These are phyloP conservation scores for Candida schatavii DNA, from an alignment of 805 yeast species.

Conservation along the genomic window DNA sequence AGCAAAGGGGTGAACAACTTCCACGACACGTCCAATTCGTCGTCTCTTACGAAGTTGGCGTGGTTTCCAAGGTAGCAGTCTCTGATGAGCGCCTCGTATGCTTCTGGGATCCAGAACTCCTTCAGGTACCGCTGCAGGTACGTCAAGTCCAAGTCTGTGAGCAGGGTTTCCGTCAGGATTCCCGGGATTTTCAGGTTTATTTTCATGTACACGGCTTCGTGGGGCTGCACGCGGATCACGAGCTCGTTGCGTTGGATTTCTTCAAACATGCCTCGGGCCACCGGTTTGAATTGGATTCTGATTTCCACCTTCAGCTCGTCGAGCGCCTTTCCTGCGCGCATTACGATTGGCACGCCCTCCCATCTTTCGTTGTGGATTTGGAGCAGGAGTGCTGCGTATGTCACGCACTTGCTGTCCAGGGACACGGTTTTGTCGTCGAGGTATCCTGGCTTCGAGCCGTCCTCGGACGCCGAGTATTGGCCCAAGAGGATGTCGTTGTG, in stretches of 20 bases:
- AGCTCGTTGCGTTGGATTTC: constrained; percentile 87
- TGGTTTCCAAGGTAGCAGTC: constrained; percentile 91
- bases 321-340: constrained; percentile 97
- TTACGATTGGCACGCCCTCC: constrained; percentile 95
- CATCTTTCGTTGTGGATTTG: constrained; percentile 90
- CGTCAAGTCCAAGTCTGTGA: constrained; percentile 88
- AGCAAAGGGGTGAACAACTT: constrained; percentile 87
- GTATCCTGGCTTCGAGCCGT: constrained; percentile 88
- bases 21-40: constrained; percentile 95
- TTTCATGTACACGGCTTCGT: constrained; percentile 91
- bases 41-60: constrained; percentile 96
- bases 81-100: constrained; percentile 91
- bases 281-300: constrained; percentile 86
- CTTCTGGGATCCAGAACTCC: constrained; percentile 94
- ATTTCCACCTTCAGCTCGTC: constrained; percentile 94
- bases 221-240: constrained; percentile 91
- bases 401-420: constrained; percentile 78
- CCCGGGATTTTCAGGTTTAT: constrained; percentile 95
- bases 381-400: constrained; percentile 83
- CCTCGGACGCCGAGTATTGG: constrained; percentile 81
- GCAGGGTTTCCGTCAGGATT: constrained; percentile 71
- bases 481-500: constrained; percentile 72
- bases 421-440: constrained; percentile 89
- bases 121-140: constrained; percentile 73
- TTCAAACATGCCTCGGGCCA: constrained; percentile 76